Conservation (phyloP, 805 yeast genomes). For the Maudiozyma pseudohumilis region DNA sequence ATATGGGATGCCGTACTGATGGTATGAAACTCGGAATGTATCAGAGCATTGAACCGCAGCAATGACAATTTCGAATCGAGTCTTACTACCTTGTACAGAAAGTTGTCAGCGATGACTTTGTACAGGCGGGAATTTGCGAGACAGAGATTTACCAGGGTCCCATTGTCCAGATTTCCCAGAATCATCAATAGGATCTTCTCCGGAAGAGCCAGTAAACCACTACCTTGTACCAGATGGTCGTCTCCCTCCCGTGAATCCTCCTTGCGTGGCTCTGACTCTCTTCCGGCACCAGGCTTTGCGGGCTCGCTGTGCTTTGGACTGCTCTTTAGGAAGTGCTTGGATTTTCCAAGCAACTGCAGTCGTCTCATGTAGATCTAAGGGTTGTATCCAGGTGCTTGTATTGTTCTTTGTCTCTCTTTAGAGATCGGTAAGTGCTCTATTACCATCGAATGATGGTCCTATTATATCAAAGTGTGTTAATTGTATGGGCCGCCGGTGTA, state of each 20-base stretch:
- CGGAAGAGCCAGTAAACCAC: constrained; percentile 17
- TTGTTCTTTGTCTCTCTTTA: too few species aligned
- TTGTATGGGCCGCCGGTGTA: too few species aligned
- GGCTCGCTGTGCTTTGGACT: neutral
- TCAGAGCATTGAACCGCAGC: constrained; percentile 22
- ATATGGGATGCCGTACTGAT: constrained; percentile 2
- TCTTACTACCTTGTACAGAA: constrained; percentile 21
- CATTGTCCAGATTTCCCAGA: constrained; percentile 17
- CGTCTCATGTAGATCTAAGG: too few species aligned
- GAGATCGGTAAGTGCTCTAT: too few species aligned
- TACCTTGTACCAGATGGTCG: neutral
- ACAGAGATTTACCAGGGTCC: constrained; percentile 16
- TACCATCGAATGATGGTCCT: too few species aligned
- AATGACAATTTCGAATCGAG: constrained; percentile 20
- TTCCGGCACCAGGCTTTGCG: neutral
- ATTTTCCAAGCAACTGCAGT: constrained; percentile 15
- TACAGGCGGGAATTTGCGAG: constrained; percentile 20
- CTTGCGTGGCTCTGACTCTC: constrained; percentile 1
- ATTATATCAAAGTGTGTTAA: too few species aligned
- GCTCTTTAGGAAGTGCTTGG: neutral
- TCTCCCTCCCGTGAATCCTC: constrained; percentile 1
- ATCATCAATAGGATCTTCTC: constrained; percentile 17
- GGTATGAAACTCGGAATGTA: constrained; percentile 25
- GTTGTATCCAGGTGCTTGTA: too few species aligned
- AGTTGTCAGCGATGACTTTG: constrained; percentile 16